Base-by-base conservation (phyloP, 2,329 filamentous ascomycete species). In the Fusarium napiforme region DNA sequence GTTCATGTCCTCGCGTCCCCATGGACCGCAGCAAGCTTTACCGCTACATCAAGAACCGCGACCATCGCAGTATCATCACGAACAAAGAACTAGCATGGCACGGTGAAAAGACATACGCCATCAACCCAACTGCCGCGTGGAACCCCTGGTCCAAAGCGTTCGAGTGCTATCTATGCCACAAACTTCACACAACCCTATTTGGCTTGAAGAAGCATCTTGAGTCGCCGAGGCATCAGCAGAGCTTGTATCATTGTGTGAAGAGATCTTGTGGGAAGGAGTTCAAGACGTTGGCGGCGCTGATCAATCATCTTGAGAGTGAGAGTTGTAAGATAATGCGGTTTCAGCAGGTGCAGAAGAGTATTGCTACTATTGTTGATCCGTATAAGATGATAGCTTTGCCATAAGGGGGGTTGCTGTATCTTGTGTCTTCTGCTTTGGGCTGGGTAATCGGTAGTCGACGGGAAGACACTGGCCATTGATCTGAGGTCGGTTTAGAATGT, bases 1-100 rank as follows among this genome's bases (percentile, higher is more conserved):
- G 86, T n/a, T 78, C 82, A 1, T 92, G 90, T 62, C 83, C 84
- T 0, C 78, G 78, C 0, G 85, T 87, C 1, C 80, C 77, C 0
- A 45, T 90, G 5, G 84, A 87, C 75, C 86, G 87, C 9, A 84
- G 88, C 14, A 79, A 73, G 9, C 82, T 92, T n/a, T 87, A 87
- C 76, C 69, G 75, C 2, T 76, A 83, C 19, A 79, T 91, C 15
- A 84, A 83, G 4, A 64, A 75, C 23, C 81, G 82, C 1, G 89
- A 92, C 61, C 82, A 83, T 0, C 55, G 81, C 5, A 84, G 86
- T 21, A 4, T 84, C 30, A 85, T 92, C 66, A 86, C 88, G 10
- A 87, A 86, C 61, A 85, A 85, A 10, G 80, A 86, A 34, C 74
- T 90, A 23, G 85, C 79, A n/a, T 87, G 84, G 84, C 64, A 81